A percentile compares a stretch with the other conserved stretches of the same genome.
Conservation (phyloP, 2,329 filamentous ascomycete species). For the Beauveria varroae region DNA sequence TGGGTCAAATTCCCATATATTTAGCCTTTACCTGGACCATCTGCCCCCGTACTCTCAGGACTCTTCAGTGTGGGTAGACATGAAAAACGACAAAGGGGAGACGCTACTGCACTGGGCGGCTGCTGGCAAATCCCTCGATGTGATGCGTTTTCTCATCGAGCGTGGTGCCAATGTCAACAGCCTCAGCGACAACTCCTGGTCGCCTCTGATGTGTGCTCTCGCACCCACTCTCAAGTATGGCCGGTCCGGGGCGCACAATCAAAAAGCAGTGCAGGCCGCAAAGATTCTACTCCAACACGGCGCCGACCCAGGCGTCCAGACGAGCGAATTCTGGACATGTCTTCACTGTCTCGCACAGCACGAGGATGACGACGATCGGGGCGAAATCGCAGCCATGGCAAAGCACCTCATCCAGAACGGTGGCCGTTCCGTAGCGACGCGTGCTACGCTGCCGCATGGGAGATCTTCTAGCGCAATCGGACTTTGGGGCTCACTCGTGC, state of each 20-base stretch:
- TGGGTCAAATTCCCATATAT: neutral
- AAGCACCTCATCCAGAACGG: neutral
- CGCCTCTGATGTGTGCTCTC: conserved; percentile 5
- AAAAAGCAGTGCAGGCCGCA: conserved; percentile 1
- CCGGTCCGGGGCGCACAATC: neutral
- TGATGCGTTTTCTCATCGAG: neutral
- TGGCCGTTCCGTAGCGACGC: neutral
- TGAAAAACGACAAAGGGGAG: neutral
- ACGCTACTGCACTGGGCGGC: neutral
- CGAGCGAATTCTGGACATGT: neutral
- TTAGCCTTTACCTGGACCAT: neutral
- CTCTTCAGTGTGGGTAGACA: neutral
- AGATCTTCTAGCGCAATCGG: neutral
- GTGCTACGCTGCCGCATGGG: neutral
- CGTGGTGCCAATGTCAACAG: neutral
- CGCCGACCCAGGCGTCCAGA: neutral
- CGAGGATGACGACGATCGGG: neutral
- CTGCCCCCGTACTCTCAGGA: neutral
- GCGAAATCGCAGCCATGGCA: neutral
- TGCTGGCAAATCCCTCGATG: neutral
- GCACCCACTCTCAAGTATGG: neutral
- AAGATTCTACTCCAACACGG: neutral
- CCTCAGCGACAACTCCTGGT: neutral
- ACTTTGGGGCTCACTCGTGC: neutral
- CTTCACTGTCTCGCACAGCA: neutral